Evolutionary conservation across 2,329 filamentous ascomycete genomes (phyloP).

Genomic region (Colletotrichum truncatum): DNA sequence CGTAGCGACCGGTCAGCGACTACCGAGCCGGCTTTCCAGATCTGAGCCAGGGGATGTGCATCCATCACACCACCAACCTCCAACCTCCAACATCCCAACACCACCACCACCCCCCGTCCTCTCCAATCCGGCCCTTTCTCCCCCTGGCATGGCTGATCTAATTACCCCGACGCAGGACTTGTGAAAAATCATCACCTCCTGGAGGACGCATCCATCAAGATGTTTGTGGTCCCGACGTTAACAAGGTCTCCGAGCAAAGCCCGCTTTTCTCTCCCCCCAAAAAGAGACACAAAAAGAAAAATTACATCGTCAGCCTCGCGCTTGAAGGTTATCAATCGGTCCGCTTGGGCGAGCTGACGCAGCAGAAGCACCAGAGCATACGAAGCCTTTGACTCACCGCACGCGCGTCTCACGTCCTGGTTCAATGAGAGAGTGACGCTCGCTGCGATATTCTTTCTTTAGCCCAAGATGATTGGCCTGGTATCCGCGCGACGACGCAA

Average conservation of each 20-base stretch:
- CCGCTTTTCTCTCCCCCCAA: too few relatives aligned
- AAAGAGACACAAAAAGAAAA: neutral
- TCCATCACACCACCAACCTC: neutral
- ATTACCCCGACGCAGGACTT: neutral
- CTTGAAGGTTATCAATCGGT: neutral
- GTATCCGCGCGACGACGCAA: neutral
- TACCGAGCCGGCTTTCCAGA: too few relatives aligned
- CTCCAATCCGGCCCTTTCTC: neutral
- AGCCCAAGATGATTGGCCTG: neutral
- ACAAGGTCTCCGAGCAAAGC: too few relatives aligned
- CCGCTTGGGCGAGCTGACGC: neutral
- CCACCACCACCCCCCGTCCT: neutral
- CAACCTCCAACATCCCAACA: too few relatives aligned
- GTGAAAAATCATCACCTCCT: too few relatives aligned
- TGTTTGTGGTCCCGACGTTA: too few relatives aligned
- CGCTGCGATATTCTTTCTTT: too few relatives aligned
- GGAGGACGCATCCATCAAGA: too few relatives aligned
- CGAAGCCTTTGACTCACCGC: neutral
- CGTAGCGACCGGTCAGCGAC: neutral
- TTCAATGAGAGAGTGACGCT: too few relatives aligned
- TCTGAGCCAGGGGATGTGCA: neutral
- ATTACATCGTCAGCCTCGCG: neutral
- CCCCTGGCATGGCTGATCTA: neutral
- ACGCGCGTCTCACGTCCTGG: conserved; percentile 21
- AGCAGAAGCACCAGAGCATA: neutral